Evolutionary conservation across 2,329 filamentous ascomycete genomes (phyloP).

Genomic region (Leptodontidium sp.): DNA sequence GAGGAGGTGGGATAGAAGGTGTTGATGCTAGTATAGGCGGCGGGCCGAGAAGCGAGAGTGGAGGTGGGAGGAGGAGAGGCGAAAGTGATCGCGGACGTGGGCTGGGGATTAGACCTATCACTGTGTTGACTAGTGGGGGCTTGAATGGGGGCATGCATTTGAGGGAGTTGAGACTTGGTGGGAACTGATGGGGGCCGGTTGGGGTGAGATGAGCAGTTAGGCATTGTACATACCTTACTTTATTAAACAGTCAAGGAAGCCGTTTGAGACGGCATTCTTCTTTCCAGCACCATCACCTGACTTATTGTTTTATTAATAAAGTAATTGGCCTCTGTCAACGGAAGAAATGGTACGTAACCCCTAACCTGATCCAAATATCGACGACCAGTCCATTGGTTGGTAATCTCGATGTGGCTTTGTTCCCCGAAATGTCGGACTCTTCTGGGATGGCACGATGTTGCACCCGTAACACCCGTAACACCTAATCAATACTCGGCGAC

Average conservation of each 20-base stretch:
- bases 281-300: too few species aligned
- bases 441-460: too few species aligned
- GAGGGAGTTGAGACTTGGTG: slow-evolving; percentile 1
- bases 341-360: too few species aligned
- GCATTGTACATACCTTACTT: not conserved
- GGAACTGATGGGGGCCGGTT: not conserved
- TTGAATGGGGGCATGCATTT: not conserved
- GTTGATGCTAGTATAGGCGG: not conserved
- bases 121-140: not conserved
- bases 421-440: too few species aligned
- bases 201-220: not conserved
- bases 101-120: not conserved
- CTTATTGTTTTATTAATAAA: too few species aligned
- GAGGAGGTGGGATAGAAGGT: not conserved
- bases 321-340: too few species aligned
- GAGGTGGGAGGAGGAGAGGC: not conserved
- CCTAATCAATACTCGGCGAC: too few species aligned
- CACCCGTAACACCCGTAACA: too few species aligned
- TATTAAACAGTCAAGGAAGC: not conserved
- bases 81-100: slow-evolving; percentile 2
- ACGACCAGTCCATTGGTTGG: too few species aligned
- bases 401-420: too few species aligned
- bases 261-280: not conserved
- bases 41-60: not conserved
- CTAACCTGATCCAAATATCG: too few species aligned